Conservation (phyloP, 108 stramenopile genomes). For the Cyclotella kingstonii region DNA sequence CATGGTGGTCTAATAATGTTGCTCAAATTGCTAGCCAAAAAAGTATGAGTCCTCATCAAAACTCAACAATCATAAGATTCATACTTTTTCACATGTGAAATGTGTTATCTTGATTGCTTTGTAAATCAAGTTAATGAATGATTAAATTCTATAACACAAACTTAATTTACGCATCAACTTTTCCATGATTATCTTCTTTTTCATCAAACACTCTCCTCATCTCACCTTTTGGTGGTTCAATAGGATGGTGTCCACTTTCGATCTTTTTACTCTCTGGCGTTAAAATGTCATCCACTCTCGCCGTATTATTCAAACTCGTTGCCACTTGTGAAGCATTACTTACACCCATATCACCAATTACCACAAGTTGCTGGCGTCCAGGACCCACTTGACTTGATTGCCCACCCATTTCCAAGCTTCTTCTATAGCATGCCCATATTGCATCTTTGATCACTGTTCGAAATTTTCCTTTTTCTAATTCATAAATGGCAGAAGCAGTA, state of each 20-base stretch:
- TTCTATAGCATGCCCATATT: constrained; percentile 87
- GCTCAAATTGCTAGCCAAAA: too few relatives aligned
- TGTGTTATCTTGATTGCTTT: too few relatives aligned
- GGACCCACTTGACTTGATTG: constrained; percentile 67
- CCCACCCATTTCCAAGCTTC: constrained; percentile 82
- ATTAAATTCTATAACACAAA: too few relatives aligned
- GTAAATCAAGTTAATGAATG: too few relatives aligned
- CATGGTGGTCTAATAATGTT: too few relatives aligned
- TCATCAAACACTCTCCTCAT: constrained; percentile 16
- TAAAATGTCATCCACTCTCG: too few relatives aligned
- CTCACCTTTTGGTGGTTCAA: constrained; percentile 41
- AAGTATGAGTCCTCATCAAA: too few relatives aligned
- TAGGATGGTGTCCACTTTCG: constrained; percentile 29
- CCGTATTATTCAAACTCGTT: too few relatives aligned
- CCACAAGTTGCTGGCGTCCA: constrained; percentile 26
- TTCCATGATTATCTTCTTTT: not conserved
- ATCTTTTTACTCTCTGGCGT: too few relatives aligned
- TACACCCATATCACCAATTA: constrained; percentile 3
- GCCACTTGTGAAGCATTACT: not conserved
- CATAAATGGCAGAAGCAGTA: constrained; percentile 90
- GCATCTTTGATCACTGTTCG: constrained; percentile 88
- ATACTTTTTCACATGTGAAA: too few relatives aligned
- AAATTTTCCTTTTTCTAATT: constrained; percentile 89
- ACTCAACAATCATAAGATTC: too few relatives aligned
- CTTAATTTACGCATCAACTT: too few relatives aligned